Conservation (phyloP, 1,139 yeast species). For the Zygoascus meyerae region DNA sequence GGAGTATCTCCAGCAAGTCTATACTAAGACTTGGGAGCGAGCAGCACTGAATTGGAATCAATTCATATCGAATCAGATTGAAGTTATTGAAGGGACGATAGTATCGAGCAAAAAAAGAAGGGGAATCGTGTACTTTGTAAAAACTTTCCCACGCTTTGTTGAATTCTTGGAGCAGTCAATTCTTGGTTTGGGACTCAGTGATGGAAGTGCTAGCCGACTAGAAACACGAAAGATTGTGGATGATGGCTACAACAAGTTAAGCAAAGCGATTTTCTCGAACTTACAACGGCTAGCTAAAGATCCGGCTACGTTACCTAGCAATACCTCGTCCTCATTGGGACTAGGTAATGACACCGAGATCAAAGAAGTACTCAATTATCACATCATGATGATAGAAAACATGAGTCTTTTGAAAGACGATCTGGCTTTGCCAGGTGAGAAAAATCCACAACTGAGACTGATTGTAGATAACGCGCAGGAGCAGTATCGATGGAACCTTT, state of each 20-base stretch:
- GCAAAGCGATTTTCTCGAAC: slow-evolving; percentile 31
- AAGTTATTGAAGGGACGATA: slow-evolving; percentile 48
- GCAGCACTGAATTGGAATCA: slow-evolving; percentile 53
- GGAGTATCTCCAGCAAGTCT: slow-evolving; percentile 55
- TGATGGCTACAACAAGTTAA: slow-evolving; percentile 39
- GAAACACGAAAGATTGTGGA: slow-evolving; percentile 34
- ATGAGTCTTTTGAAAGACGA: slow-evolving; percentile 54
- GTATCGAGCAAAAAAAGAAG: slow-evolving; percentile 39
- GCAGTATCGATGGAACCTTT: slow-evolving; percentile 42
- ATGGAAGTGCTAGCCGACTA: neutral
- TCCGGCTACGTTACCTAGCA: slow-evolving; percentile 12
- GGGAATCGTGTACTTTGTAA: slow-evolving; percentile 41
- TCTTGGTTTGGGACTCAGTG: neutral
- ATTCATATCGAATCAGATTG: slow-evolving; percentile 51
- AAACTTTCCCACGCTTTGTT: slow-evolving; percentile 43
- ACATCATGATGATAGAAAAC: slow-evolving; percentile 59
- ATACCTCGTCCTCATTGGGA: slow-evolving; percentile 13
- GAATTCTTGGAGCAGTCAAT: slow-evolving; percentile 31
- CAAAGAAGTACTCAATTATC: slow-evolving; percentile 52
- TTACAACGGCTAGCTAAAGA: slow-evolving; percentile 30
- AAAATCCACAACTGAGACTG: slow-evolving; percentile 28
- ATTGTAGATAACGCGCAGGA: slow-evolving; percentile 34
- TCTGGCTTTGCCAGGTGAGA: slow-evolving; percentile 35
- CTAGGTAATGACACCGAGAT: slow-evolving; percentile 41
- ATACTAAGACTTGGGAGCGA: slow-evolving; percentile 50